These are phyloP conservation scores for Pyrenochaeta sp. DNA, from an alignment of 2,329 filamentous ascomycete species.

Conservation along the genomic window DNA sequence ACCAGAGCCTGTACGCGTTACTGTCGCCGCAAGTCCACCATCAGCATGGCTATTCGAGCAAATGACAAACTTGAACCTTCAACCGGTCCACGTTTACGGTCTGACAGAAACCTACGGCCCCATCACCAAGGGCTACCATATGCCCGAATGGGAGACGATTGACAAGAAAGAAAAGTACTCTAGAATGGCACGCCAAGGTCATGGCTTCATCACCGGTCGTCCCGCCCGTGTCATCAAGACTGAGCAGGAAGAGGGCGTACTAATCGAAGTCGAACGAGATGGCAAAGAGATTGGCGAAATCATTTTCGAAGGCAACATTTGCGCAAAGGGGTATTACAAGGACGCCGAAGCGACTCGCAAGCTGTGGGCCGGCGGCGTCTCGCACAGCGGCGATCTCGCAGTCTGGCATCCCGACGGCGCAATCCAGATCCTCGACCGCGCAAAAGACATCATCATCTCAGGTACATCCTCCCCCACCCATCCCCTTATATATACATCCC, in stretches of 20 bases:
- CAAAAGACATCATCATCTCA: slow-evolving; percentile 98
- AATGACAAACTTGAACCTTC: slow-evolving; percentile 86
- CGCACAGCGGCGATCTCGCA: slow-evolving; percentile 90
- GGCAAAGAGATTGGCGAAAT: slow-evolving; percentile 83
- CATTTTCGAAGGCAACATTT: slow-evolving; percentile 90
- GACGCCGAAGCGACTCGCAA: slow-evolving; percentile 85
- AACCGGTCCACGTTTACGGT: slow-evolving; percentile 93
- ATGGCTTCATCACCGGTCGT: slow-evolving; percentile 85
- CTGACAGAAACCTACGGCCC: slow-evolving; percentile 90
- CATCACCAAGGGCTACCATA: slow-evolving; percentile 89
- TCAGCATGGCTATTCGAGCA: slow-evolving; percentile 90
- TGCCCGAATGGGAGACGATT: slow-evolving; percentile 83
- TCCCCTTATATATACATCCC: not conserved
- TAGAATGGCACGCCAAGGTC: slow-evolving; percentile 92
- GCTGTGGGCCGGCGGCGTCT: slow-evolving; percentile 83
- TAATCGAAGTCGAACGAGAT: slow-evolving; percentile 73
- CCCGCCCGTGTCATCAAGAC: slow-evolving; percentile 83
- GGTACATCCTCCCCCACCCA: slow-evolving; percentile 66
- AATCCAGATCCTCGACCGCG: slow-evolving; percentile 89
- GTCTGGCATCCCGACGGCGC: slow-evolving; percentile 92
- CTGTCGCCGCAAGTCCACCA: slow-evolving; percentile 90
- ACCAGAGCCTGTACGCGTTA: slow-evolving; percentile 77
- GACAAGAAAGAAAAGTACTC: slow-evolving; percentile 79
- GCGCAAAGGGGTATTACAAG: slow-evolving; percentile 89
- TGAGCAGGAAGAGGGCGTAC: slow-evolving; percentile 70